phyloP scores from a whole-genome alignment of 176 grass and related monocot genomes.

The Saccharum spontaneum region DNA sequence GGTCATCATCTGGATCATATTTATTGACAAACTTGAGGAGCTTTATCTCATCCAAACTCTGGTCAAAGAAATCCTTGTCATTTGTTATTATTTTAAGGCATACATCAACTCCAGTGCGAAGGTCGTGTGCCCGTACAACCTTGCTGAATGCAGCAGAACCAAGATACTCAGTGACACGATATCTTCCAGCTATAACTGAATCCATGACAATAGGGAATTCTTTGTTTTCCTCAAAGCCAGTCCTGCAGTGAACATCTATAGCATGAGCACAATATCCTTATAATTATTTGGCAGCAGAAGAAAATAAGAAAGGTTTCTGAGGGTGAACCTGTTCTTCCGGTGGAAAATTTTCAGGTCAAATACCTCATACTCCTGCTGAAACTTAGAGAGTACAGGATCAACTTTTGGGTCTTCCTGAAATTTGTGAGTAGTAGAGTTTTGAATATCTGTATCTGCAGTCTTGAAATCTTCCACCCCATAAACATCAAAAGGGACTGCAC shows the following conservation, averaged over 20 bases:
- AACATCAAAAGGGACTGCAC: slow-evolving; percentile 45
- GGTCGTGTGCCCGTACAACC: slow-evolving; percentile 83
- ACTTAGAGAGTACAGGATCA: slow-evolving; percentile 60
- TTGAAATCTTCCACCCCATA: slow-evolving; percentile 47
- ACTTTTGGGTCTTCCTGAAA: slow-evolving; percentile 51
- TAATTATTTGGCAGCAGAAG: slow-evolving; percentile 25
- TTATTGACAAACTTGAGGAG: slow-evolving; percentile 97
- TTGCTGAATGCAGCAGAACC: slow-evolving; percentile 97
- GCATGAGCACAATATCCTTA: slow-evolving; percentile 49
- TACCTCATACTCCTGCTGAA: slow-evolving; percentile 71
- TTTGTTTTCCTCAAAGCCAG: slow-evolving; percentile 98
- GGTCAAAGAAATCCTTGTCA: slow-evolving; percentile 98
- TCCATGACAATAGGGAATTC: slow-evolving; percentile 89
- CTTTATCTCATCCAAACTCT: slow-evolving; percentile 99
- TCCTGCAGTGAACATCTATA: slow-evolving; percentile 64
- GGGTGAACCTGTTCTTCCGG: slow-evolving; percentile 68
- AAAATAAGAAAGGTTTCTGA: slow-evolving; percentile 29
- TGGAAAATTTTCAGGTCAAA: slow-evolving; percentile 93
- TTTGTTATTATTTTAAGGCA: slow-evolving; percentile 99
- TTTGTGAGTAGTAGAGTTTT: slow-evolving; percentile 31
- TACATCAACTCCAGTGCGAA: slow-evolving; percentile 76
- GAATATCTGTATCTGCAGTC: slow-evolving; percentile 16
- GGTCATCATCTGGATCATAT: slow-evolving; percentile 81
- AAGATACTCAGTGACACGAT: slow-evolving; percentile 82
- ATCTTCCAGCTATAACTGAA: slow-evolving; percentile 90